phyloP scores from a whole-genome alignment of 2,329 filamentous ascomycete species.

The Fusarium sp. region DNA sequence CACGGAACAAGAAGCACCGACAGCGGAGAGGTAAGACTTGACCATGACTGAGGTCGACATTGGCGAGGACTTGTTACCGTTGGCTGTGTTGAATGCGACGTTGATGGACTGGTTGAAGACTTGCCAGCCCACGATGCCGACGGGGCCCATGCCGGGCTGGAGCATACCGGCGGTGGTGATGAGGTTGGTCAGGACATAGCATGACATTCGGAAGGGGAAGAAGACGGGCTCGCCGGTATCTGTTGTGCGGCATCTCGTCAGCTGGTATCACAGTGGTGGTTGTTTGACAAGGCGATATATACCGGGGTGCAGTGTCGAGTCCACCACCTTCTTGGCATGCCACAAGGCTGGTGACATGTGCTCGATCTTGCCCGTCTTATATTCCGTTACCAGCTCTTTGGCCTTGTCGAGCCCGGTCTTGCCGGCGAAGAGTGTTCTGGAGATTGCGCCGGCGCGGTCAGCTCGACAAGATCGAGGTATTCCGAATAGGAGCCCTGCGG shows the following conservation, averaged over 20 bases:
- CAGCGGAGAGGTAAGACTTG: conserved; percentile 91
- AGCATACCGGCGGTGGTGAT: conserved; percentile 97
- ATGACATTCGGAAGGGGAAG: conserved; percentile 97
- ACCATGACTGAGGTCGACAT: conserved; percentile 81
- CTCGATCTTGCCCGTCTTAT: conserved; percentile 83
- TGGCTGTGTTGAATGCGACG: conserved; percentile 96
- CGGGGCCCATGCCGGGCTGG: conserved; percentile 82
- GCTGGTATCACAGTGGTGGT: conserved; percentile 10
- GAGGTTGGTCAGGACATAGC: conserved; percentile 91
- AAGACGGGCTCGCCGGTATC: conserved; percentile 94
- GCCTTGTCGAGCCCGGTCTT: conserved; percentile 82
- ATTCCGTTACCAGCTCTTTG: conserved; percentile 80
- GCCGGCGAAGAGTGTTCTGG: conserved; percentile 88
- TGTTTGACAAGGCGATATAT: conserved; percentile 45
- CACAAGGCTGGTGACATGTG: conserved; percentile 92
- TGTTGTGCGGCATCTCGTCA: conserved; percentile 49
- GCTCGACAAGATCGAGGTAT: not conserved
- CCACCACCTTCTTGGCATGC: conserved; percentile 95
- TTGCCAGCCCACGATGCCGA: conserved; percentile 92
- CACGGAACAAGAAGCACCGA: conserved; percentile 91
- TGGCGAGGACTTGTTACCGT: conserved; percentile 96
- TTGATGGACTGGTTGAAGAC: conserved; percentile 97
- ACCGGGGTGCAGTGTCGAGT: conserved; percentile 96
- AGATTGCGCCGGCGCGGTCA: conserved; percentile 17
- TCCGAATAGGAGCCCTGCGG: not conserved